Evolutionary conservation across 306 rosid genomes (phyloP), one percentile per base, ranked within the genome.

Genomic region (Quercus mongolica): DNA sequence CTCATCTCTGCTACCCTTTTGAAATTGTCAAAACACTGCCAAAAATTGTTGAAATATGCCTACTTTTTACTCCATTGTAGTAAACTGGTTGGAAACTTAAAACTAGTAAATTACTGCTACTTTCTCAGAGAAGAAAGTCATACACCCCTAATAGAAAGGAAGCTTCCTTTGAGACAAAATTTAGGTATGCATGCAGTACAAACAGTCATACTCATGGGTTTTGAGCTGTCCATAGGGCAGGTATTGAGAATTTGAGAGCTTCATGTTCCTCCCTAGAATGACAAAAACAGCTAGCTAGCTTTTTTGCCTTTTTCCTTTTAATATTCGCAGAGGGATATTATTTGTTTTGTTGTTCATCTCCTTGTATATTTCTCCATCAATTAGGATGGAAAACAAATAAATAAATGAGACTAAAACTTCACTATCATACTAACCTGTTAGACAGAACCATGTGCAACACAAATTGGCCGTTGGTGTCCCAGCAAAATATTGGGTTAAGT

Each of bases 231-330:
- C 44, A 8, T 63, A 62, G 51, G 31, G 19, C 41, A 28, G 63
- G 25, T 55, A 15, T 30, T 49, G 57, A 19, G 14, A 3, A 28
- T 20, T 41, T 41, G 46, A 41, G 46, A 41, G 3, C 12, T 41
- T 28, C 21, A 75, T 30, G 62, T 51, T n/a, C 56, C 76, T 55
- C 65, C 55, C 64, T 62, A 56, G 49, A 74, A 74, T 25, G 78
- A 41, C 78, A 74, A 74, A 74, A 74, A 38, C 56, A 38, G 19
- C 69, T 3, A 7, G 35, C 57, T 14, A 74, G 0, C 20, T 23
- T 20, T 58, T 7, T 10, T 26, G 6, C 54, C 3, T 7, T n/a
- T 46, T 28, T 14, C 61, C 21, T 49, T 63, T 28, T 17, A 21
- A 49, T 23, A 35, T 5, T 26, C 78, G 4, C 58, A 13, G 38